Base-by-base conservation (phyloP, 495 filamentous ascomycete species). In the Talaromyces borbonicus region DNA sequence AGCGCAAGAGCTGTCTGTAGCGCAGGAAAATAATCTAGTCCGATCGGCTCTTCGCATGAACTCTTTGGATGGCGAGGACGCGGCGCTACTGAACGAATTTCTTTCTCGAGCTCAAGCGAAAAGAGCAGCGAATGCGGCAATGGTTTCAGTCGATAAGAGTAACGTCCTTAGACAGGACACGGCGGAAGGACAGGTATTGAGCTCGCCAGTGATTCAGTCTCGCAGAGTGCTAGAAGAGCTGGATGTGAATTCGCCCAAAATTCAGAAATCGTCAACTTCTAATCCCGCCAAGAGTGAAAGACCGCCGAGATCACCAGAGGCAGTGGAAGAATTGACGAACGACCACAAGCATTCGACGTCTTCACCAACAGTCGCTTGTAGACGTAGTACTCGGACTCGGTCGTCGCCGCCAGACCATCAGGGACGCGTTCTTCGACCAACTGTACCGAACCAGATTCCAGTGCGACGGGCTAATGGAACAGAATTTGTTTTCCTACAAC, bases 81-180 rank as follows among this genome's bases (percentile, higher is more conserved):
- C 77, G 2, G 75, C 62, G 38, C 52, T 81, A 16, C 67, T 83
- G 19, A 78, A 77, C 50, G 72, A 75, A 40, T 83, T 82, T 53
- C 60, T 83, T 24, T 75, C 67, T 45, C 75, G 72, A 36, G 77
- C 78, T 12, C 73, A 74, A 46, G 73, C 77, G 8, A 81, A 70
- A 52, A 78, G 77, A 50, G 74, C 71, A 23, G 75, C 68, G 50
- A 76, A 74, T 52, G 57, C 59, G 11, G 53, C 59, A 9, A 56
- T 56, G 18, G 59, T 62, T 7, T 40, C 59, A 3, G 50, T 56
- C 23, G 55, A 63, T 16, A 42, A 23, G 3, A 41, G 3, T 41
- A 20, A 22, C 0, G n/a, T 8, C 11, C 20, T 12, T 41, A 20
- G 19, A n/a, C 24, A 41, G 22, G 16, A 25, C n/a, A n/a, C n/a